These are phyloP conservation scores for Aschersonia sp. DNA, from an alignment of 2,329 filamentous ascomycete genomes.

Conservation along the genomic window DNA sequence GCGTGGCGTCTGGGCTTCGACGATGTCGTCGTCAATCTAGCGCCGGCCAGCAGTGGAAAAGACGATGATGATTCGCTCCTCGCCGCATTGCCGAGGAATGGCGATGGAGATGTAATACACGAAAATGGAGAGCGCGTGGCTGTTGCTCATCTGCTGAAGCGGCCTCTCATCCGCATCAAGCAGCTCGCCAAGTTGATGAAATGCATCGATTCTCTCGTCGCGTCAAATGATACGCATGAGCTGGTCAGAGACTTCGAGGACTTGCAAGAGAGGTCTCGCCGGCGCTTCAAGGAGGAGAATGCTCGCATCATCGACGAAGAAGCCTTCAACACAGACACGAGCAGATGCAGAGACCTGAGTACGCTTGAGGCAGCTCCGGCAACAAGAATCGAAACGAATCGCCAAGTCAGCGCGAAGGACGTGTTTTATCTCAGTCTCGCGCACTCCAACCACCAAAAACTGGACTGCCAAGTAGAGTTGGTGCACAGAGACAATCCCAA, in stretches of 20 bases:
- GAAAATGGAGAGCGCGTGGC: constrained; percentile 80
- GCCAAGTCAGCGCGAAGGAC: constrained; percentile 81
- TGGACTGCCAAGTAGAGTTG: constrained; percentile 81
- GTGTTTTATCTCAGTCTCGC: constrained; percentile 73
- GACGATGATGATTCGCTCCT: constrained; percentile 48
- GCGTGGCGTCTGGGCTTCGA: constrained; percentile 91
- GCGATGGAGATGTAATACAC: constrained; percentile 52
- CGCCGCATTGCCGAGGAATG: constrained; percentile 44
- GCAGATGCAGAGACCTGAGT: constrained; percentile 62
- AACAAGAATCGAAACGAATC: constrained; percentile 57
- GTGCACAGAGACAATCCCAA: constrained; percentile 68
- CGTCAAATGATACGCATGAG: constrained; percentile 28
- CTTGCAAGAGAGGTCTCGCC: constrained; percentile 64
- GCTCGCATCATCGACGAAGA: constrained; percentile 73
- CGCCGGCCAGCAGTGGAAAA: constrained; percentile 40
- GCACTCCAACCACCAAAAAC: constrained; percentile 79
- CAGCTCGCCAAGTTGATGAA: constrained; percentile 75
- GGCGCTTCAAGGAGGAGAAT: constrained; percentile 45
- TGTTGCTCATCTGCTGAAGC: constrained; percentile 82
- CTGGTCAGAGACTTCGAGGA: constrained; percentile 44
- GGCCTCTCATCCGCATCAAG: constrained; percentile 77
- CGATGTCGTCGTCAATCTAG: constrained; percentile 85
- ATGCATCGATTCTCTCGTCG: constrained; percentile 42
- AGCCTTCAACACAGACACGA: constrained; percentile 69
- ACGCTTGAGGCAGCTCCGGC: constrained; percentile 59